Conservation (phyloP, 2,329 filamentous ascomycete genomes). For the Diaporthe eres region DNA sequence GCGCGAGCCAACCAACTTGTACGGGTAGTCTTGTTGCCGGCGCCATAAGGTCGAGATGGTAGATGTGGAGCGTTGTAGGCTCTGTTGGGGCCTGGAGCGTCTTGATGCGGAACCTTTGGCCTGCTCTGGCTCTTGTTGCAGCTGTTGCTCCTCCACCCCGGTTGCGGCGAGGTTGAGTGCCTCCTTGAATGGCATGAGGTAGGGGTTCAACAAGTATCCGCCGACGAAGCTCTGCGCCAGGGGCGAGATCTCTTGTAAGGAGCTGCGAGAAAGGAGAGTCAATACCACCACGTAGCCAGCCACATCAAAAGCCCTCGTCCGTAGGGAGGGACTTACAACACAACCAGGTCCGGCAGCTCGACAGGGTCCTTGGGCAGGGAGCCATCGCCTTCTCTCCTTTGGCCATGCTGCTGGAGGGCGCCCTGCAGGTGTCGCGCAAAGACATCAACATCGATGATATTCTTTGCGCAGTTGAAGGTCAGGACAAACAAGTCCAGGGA, state of each 20-base stretch:
- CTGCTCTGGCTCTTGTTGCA: constrained; percentile 21
- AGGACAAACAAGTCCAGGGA: constrained; percentile 81
- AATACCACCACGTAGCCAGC: neutral
- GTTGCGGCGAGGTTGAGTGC: constrained; percentile 79
- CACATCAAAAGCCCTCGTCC: neutral
- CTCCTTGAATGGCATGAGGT: constrained; percentile 79
- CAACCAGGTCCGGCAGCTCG: constrained; percentile 67
- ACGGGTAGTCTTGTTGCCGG: constrained; percentile 58
- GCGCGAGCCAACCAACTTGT: constrained; percentile 77
- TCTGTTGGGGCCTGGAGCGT: constrained; percentile 16
- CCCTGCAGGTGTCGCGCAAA: constrained; percentile 80
- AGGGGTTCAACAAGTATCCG: constrained; percentile 81
- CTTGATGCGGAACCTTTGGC: neutral
- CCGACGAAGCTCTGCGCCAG: constrained; percentile 89
- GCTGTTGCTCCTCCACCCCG: constrained; percentile 48
- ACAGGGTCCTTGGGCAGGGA: constrained; percentile 44
- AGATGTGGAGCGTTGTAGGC: constrained; percentile 40
- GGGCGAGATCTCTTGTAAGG: constrained; percentile 93
- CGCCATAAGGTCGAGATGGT: constrained; percentile 42
- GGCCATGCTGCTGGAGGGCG: constrained; percentile 64
- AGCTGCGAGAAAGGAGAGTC: constrained; percentile 58
- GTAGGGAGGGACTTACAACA: constrained; percentile 62
- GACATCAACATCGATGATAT: constrained; percentile 75
- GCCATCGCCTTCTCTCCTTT: neutral
- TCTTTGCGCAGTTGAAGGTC: constrained; percentile 91